These are phyloP conservation scores for Asterella californica DNA, from an alignment of 225 moss, liverwort and hornwort genomes.

Conservation along the genomic window DNA sequence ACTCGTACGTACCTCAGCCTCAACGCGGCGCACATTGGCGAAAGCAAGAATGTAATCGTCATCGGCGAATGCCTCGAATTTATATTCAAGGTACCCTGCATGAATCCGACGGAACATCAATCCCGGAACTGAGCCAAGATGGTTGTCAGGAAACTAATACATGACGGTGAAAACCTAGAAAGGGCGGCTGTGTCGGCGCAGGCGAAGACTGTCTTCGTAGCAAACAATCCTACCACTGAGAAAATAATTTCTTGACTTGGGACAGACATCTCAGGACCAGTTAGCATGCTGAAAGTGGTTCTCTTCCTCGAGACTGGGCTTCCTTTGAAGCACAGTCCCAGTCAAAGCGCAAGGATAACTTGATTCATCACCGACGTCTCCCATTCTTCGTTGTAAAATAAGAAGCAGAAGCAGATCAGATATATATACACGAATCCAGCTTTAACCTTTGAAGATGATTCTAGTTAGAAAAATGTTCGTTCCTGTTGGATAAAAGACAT, in stretches of 20 bases:
- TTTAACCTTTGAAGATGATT: not conserved
- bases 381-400: not conserved
- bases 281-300: slow-evolving; percentile 14
- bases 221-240: not conserved
- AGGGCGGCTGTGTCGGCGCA: not conserved
- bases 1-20: slow-evolving; percentile 26
- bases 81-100: slow-evolving; percentile 22
- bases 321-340: slow-evolving; percentile 6
- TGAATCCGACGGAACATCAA: not conserved
- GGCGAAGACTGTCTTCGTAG: not conserved
- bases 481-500: too few species aligned
- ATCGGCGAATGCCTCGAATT: slow-evolving; percentile 20
- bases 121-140: not conserved
- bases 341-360: slow-evolving; percentile 11
- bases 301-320: slow-evolving; percentile 1
- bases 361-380: slow-evolving; percentile 12
- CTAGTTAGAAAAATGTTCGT: not conserved
- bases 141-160: not conserved
- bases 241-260: not conserved
- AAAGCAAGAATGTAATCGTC: slow-evolving; percentile 40
- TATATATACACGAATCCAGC: not conserved
- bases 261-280: slow-evolving; percentile 19
- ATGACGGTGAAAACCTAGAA: not conserved
- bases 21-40: slow-evolving; percentile 20
- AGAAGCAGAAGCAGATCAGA: not conserved